phyloP scores from a whole-genome alignment of 768 basidiomycete genomes.

The Suillus subalutaceus region DNA sequence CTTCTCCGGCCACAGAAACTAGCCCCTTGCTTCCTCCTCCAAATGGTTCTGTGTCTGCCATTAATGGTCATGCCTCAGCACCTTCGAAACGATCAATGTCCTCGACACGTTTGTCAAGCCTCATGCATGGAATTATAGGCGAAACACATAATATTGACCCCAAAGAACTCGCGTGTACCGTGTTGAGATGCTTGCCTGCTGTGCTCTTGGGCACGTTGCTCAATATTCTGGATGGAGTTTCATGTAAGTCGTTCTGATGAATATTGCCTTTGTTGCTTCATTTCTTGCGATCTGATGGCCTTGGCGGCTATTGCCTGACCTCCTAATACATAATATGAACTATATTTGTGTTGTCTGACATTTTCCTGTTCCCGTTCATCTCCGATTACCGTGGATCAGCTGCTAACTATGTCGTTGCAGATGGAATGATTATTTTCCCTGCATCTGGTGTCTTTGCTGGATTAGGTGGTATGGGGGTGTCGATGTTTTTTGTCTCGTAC shows the following conservation, averaged over 20 bases:
- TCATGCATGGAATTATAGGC: not conserved
- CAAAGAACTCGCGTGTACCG: slow-evolving; percentile 12
- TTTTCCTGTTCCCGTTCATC: not conserved
- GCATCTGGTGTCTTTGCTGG: slow-evolving; percentile 75
- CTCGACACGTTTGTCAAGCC: slow-evolving; percentile 4
- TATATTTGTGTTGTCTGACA: not conserved
- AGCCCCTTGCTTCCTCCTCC: not conserved
- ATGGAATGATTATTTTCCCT: slow-evolving; percentile 97
- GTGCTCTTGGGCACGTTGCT: slow-evolving; percentile 83
- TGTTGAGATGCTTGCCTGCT: slow-evolving; percentile 65
- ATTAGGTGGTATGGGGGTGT: slow-evolving; percentile 88
- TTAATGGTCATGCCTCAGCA: not conserved
- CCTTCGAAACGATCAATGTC: not conserved
- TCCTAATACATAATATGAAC: slow-evolving; percentile 10
- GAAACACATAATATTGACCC: not conserved
- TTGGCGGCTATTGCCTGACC: not conserved
- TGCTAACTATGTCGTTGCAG: slow-evolving; percentile 34
- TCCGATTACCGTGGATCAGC: not conserved
- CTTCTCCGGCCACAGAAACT: not conserved
- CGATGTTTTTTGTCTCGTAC: slow-evolving; percentile 90
- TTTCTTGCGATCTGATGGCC: slow-evolving; percentile 6
- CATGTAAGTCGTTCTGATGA: slow-evolving; percentile 55
- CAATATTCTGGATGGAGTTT: slow-evolving; percentile 93
- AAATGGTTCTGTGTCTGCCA: not conserved
- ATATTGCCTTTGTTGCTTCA: not conserved